These are phyloP conservation scores for Dittrichia graveolens DNA, from an alignment of 129 eudicot species.

Conservation along the genomic window DNA sequence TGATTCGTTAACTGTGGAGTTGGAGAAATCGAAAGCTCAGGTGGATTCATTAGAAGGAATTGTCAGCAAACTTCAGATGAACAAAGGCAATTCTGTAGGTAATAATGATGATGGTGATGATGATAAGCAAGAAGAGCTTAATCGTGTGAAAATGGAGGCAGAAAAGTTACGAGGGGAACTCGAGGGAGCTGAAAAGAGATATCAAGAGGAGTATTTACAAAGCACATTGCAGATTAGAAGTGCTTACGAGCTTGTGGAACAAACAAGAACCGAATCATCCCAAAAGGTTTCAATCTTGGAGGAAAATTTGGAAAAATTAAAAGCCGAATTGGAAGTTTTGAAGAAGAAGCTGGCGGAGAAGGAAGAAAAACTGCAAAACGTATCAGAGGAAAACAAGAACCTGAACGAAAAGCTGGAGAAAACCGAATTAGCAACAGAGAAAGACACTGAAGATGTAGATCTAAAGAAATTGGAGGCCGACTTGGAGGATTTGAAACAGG, in stretches of 20 bases:
- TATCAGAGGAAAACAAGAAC: conserved; percentile 47
- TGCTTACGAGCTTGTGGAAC: conserved; percentile 79
- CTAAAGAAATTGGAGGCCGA: conserved; percentile 41
- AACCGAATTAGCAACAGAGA: conserved; percentile 26
- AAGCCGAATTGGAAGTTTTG: conserved; percentile 55
- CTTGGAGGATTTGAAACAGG: conserved; percentile 48
- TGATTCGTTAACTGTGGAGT: conserved; percentile 51
- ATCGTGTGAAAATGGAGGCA: conserved; percentile 46
- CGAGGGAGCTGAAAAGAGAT: conserved; percentile 69
- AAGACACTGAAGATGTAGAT: conserved; percentile 47
- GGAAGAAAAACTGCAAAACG: conserved; percentile 40
- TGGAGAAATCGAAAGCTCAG: conserved; percentile 60
- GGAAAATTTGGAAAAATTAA: conserved; percentile 47
- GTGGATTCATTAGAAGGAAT: conserved; percentile 55
- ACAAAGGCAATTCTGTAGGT: not conserved
- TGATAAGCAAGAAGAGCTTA: conserved; percentile 41
- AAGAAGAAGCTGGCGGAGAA: conserved; percentile 46
- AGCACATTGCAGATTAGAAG: conserved; percentile 74
- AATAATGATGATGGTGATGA: conserved; percentile 26
- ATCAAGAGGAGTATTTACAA: conserved; percentile 68
- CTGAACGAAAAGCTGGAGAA: conserved; percentile 38
- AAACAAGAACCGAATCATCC: conserved; percentile 50
- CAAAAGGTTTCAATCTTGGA: conserved; percentile 52
- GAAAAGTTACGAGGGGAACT: conserved; percentile 54
- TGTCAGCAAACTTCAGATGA: conserved; percentile 46